phyloP scores from a whole-genome alignment of 345 rosid genomes.

The Melaleuca quinquenervia region DNA sequence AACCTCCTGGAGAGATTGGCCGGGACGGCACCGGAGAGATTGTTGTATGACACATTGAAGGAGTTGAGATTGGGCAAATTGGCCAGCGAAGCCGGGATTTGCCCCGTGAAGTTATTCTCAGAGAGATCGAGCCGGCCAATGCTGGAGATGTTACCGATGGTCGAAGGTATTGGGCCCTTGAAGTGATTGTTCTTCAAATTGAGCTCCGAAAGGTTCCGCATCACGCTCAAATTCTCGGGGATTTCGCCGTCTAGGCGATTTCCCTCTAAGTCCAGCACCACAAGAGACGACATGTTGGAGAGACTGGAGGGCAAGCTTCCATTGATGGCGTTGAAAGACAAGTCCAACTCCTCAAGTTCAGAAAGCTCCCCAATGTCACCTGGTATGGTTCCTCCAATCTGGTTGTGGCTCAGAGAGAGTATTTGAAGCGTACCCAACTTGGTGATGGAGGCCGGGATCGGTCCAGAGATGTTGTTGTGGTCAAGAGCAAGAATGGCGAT shows the following conservation, averaged over 20 bases:
- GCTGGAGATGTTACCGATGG: slow-evolving; percentile 44
- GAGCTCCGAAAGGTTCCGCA: slow-evolving; percentile 49
- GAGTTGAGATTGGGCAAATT: slow-evolving; percentile 45
- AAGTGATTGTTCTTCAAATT: slow-evolving; percentile 52
- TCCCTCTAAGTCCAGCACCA: slow-evolving; percentile 37
- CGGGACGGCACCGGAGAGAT: slow-evolving; percentile 82
- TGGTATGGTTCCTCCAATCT: slow-evolving; percentile 47
- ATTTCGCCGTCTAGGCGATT: slow-evolving; percentile 37
- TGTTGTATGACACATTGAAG: slow-evolving; percentile 82
- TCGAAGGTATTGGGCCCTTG: slow-evolving; percentile 47
- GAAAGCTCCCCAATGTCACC: slow-evolving; percentile 29
- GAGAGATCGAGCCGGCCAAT: slow-evolving; percentile 54
- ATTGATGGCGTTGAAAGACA: slow-evolving; percentile 61
- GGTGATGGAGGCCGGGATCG: slow-evolving; percentile 45
- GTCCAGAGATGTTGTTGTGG: slow-evolving; percentile 69
- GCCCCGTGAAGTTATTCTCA: slow-evolving; percentile 57
- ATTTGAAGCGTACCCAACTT: slow-evolving; percentile 40
- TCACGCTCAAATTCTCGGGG: slow-evolving; percentile 35
- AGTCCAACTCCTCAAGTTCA: slow-evolving; percentile 45
- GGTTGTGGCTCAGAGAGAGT: slow-evolving; percentile 45
- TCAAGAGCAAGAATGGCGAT: slow-evolving; percentile 60
- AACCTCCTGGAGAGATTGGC: slow-evolving; percentile 47
- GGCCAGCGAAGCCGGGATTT: slow-evolving; percentile 51
- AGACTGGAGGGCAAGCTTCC: slow-evolving; percentile 61
- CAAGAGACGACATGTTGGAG: slow-evolving; percentile 44